Evolutionary conservation across 2,329 filamentous ascomycete genomes (phyloP), one percentile per base, ranked within the genome.

Genomic region (Claviceps africana): DNA sequence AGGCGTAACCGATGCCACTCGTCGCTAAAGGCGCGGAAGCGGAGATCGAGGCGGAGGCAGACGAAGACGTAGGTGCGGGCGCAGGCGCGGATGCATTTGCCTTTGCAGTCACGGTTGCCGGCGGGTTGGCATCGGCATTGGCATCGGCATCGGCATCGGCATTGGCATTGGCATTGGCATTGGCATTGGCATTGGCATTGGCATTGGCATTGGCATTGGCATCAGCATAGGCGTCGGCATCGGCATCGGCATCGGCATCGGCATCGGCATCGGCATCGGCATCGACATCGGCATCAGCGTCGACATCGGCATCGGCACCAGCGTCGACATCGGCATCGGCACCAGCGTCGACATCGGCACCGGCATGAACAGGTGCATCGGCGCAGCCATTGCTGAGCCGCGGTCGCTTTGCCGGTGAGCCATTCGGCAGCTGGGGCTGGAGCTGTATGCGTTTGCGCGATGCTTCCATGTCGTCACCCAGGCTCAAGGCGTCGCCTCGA

Each of bases 381-480:
- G 80, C 78, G 66, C 74, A 77, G 63, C 78, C 79, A 70, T 82
- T 82, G 69, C 74, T 80, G 61, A 83, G 71, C 61, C 76, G 73
- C 58, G 72, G 73, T 60, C 78, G 73, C 68, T 83, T 83, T 57
- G 72, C 67, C 50, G 77, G 75, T 52, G 78, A 81, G 51, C 74
- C 78, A 67, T 78, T 77, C 59, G 71, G 66, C 60, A 73, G 25
- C 44, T 55, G 63, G 51, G 66, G 65, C 57, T 70, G 68, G 56
- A 72, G 65, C 57, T 70, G 68, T 56, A 72, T 64, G 54, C 77
- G 74, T 65, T 81, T 79, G 60, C 75, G 72, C 55, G 70, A 69
- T 57, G 69, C 65, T 47, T 72, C 70, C 59, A 65, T 62, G 22
- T 69, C 69, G 33, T 67, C 66, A 51, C 62, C 61, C 46, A 65